Evolutionary conservation across 2,329 filamentous ascomycete genomes (phyloP).

Genomic region (Ceratocystis diversiconidia): DNA sequence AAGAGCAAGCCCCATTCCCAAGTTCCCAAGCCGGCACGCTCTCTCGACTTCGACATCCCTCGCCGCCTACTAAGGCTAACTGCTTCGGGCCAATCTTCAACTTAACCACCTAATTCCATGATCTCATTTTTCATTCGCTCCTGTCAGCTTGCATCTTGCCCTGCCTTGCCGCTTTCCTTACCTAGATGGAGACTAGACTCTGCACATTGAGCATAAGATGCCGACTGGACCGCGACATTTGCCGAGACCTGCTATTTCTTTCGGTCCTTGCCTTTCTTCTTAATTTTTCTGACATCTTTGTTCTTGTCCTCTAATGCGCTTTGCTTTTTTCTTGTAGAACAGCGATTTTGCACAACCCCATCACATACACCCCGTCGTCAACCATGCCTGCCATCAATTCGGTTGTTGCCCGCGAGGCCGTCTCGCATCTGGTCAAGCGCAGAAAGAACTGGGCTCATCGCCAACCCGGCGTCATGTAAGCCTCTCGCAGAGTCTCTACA

Average conservation of each 20-base stretch:
- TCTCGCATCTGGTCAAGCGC: constrained; percentile 29
- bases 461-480: constrained; percentile 28
- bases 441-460: constrained; percentile 27
- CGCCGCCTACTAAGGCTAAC: neutral
- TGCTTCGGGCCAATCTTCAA: neutral
- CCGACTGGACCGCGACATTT: neutral
- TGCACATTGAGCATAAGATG: neutral
- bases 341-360: constrained; percentile 18
- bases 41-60: neutral
- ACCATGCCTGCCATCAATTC: constrained; percentile 32
- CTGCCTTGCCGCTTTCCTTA: neutral
- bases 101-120: neutral
- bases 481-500: neutral
- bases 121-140: neutral
- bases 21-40: neutral
- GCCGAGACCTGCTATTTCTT: constrained; percentile 3
- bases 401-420: constrained; percentile 28
- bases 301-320: constrained; percentile 1
- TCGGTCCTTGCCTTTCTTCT: neutral
- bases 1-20: neutral
- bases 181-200: neutral
- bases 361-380: constrained; percentile 16
- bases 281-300: neutral
- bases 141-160: neutral
- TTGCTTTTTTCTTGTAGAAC: neutral